Evolutionary conservation across 306 rosid species (phyloP).

Genomic region (Styphnolobium japonicum): DNA sequence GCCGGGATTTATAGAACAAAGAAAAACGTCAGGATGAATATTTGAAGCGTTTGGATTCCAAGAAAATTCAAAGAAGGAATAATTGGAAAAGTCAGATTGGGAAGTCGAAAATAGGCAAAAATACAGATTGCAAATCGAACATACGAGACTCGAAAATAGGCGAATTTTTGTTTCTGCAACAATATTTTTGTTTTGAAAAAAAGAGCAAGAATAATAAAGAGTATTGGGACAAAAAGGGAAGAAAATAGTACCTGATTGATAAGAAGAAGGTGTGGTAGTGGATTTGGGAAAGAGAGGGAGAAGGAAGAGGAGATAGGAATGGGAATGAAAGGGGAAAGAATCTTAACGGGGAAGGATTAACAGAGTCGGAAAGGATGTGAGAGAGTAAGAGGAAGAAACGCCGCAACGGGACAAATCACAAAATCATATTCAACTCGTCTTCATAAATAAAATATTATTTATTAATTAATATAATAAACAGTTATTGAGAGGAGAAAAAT

Average conservation of each 20-base stretch:
- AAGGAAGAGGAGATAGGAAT: not conserved
- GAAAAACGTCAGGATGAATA: not conserved
- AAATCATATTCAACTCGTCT: constrained; percentile 24
- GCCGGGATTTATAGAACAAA: not conserved
- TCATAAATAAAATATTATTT: not conserved
- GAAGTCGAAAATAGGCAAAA: too few species aligned
- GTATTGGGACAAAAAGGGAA: not conserved
- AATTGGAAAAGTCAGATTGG: not conserved
- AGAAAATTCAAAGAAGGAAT: not conserved
- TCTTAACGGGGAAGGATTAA: constrained; percentile 37
- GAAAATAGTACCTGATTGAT: constrained; percentile 40
- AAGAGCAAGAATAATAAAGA: not conserved
- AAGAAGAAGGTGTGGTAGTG: constrained; percentile 9
- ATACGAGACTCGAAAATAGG: constrained; percentile 4
- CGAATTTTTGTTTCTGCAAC: not conserved
- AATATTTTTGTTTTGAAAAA: too few species aligned
- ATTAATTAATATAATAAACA: not conserved
- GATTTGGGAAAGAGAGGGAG: not conserved
- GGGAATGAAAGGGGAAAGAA: constrained; percentile 29
- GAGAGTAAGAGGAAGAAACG: constrained; percentile 42
- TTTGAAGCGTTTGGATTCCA: constrained; percentile 5
- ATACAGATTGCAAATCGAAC: constrained; percentile 4
- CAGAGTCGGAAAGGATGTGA: constrained; percentile 25
- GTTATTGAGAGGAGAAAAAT: constrained; percentile 8
- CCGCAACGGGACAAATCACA: constrained; percentile 53